Evolutionary conservation across 2,329 filamentous ascomycete species (phyloP), one percentile per base, ranked within the genome.

Genomic region (Fusarium ramigenum): DNA sequence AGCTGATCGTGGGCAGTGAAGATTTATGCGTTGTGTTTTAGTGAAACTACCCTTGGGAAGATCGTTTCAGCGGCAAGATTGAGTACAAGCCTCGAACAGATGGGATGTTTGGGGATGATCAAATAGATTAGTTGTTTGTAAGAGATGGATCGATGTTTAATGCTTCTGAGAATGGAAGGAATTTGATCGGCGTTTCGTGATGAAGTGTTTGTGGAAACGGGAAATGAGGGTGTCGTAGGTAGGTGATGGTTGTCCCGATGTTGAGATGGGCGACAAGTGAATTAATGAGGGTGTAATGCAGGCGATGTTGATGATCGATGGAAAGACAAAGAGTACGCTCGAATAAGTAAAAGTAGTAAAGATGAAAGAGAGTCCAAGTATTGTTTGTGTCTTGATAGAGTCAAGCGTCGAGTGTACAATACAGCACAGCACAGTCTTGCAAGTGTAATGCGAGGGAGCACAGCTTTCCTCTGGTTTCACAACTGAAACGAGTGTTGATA

Each of bases 381-480:
- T 42, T 63, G 53, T 60, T 37, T 52, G 37, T 57, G 53, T 47
- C 23, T 50, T 58, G 57, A 63, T 53, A 49, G 43, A 52, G 56
- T 58, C 49, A 62, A 56, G 28, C 21, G 32, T 62, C 28, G 37
- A 37, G 47, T 47, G 61, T 68, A 60, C 32, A 34, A 30, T 8
- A 34, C 36, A 37, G 36, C 19, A 47, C 44, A 47, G 23, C 8
- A 46, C 43, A 46, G 47, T 58, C n/a, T 47, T 36, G 56, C 34
- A 30, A 66, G 63, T 66, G 50, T 47, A 60, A 72, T 53, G 66
- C 47, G 62, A 74, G 74, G 75, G 69, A 77, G 75, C 75, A 69
- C 75, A 77, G 75, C 75, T 78, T 69, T 71, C 70, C 72, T 70
- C 43, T 47, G 50, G 75, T 77, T 70, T 57, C 64, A 77, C 74